Evolutionary conservation across 768 basidiomycete genomes (phyloP), one percentile per base, ranked within the genome.

Genomic region (Artomyces pyxidatus): DNA sequence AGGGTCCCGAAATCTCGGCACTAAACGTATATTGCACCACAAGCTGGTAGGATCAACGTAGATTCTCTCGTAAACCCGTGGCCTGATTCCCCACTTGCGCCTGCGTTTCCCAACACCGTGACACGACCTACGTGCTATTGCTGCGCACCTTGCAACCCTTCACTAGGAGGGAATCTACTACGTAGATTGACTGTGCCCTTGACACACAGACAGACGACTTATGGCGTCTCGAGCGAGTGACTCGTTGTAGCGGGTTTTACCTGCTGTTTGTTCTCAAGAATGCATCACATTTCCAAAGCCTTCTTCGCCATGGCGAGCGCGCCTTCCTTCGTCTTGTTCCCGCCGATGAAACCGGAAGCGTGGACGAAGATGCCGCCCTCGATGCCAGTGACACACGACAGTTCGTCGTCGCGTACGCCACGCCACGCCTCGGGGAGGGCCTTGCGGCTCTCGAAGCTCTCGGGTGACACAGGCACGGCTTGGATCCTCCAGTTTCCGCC

Each of bases 331-430:
- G 93, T 92, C 65, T 86, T 82, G 66, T 94, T 93, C 22, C 93
- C 93, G 59, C 96, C 96, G 60, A 93, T 98, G 65, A 99, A 99
- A 7, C 96, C 96, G 50, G 85, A 87, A 1, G 94, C 91, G 67
- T 99, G 96, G 22, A 94, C 82, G 61, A 99, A 99, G 47, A 96
- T 80, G 45, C 94, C 77, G 1, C 84, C 91, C 0, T 80, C 76
- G 51, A 97, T 80, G 2, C 90, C 89, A 14, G 80, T 80, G 6
- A 78, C 67, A 55, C 77, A 68, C 41, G 84, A 86, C 35, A 99
- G 70, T 39, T 77, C 76, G 9, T 88, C 86, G 64, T 98, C 95
- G 41, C 96, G 74, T 32, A 92, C 67, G 6, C 96, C 96, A 53
- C 94, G 77, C 96, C 96, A 99, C 54, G 74, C 72, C 61, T 96